These are phyloP conservation scores for Pleurotus pulmonarius DNA, from an alignment of 768 basidiomycete species.

Conservation along the genomic window DNA sequence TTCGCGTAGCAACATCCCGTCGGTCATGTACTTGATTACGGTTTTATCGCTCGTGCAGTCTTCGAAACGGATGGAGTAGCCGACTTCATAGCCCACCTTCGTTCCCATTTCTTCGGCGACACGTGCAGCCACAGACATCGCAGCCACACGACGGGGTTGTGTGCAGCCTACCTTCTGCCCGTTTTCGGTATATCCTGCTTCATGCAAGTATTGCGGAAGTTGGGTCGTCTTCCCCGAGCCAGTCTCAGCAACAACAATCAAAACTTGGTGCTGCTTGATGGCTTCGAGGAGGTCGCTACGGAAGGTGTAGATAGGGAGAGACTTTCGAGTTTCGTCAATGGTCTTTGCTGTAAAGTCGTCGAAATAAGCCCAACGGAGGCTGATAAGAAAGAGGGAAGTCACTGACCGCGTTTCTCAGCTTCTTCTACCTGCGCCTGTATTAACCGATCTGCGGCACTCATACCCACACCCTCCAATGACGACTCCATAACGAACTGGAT, in stretches of 20 bases:
- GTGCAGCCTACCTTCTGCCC: constrained; percentile 94
- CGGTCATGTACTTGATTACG: constrained; percentile 99
- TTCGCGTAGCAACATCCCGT: constrained; percentile 96
- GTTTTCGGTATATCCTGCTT: constrained; percentile 88
- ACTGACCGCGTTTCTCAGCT: constrained; percentile 83
- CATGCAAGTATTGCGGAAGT: constrained; percentile 95
- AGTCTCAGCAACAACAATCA: constrained; percentile 97
- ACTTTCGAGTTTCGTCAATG: constrained; percentile 93
- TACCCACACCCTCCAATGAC: constrained; percentile 59
- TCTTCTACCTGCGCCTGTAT: constrained; percentile 87
- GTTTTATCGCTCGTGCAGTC: constrained; percentile 99
- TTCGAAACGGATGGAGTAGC: constrained; percentile 99
- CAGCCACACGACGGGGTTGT: constrained; percentile 96
- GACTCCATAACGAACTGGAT: constrained; percentile 93
- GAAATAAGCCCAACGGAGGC: neutral
- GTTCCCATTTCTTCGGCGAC: constrained; percentile 99
- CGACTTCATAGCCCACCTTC: constrained; percentile 96
- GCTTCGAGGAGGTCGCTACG: constrained; percentile 87
- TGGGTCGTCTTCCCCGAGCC: constrained; percentile 99
- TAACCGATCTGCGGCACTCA: constrained; percentile 83
- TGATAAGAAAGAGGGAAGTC: neutral
- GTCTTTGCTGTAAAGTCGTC: constrained; percentile 54
- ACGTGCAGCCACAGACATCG: constrained; percentile 98
- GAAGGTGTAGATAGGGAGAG: constrained; percentile 86
- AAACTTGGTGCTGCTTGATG: constrained; percentile 86